These are phyloP conservation scores for Leccinum ochraceum DNA, from an alignment of 768 basidiomycete genomes.

Conservation along the genomic window DNA sequence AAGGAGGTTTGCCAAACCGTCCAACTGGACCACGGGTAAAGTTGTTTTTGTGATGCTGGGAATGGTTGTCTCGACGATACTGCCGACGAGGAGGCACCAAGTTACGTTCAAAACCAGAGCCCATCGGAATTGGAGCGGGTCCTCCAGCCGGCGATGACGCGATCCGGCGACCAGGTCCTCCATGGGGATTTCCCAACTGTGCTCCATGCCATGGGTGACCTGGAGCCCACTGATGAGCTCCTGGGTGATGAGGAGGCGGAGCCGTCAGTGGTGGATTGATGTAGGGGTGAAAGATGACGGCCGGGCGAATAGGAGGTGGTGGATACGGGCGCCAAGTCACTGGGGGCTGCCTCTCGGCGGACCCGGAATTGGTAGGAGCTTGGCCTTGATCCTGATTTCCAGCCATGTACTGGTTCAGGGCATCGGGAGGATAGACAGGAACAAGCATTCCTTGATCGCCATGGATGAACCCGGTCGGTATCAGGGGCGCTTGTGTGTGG, in stretches of 20 bases:
- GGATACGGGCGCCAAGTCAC: constrained; percentile 37
- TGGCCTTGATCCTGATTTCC: constrained; percentile 36
- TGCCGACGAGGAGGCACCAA: constrained; percentile 31
- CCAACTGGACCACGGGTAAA: constrained; percentile 21
- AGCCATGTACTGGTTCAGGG: constrained; percentile 68
- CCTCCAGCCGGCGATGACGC: constrained; percentile 19
- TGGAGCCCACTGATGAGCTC: constrained; percentile 29
- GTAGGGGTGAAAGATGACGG: constrained; percentile 33
- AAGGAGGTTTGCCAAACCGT: constrained; percentile 20
- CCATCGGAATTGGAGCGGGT: constrained; percentile 12
- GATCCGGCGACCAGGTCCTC: constrained; percentile 16
- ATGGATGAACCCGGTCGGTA: constrained; percentile 70
- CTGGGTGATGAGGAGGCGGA: constrained; percentile 20
- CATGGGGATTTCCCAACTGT: constrained; percentile 19
- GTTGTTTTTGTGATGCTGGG: constrained; percentile 29
- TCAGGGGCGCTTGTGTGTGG: constrained; percentile 52
- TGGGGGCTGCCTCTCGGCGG: constrained; percentile 32
- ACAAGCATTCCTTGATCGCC: constrained; percentile 73
- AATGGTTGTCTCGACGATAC: constrained; percentile 33
- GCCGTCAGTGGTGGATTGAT: constrained; percentile 25
- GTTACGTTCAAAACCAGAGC: constrained; percentile 25
- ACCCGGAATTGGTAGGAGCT: constrained; percentile 17
- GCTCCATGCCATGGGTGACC: constrained; percentile 27
- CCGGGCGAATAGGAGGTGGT: constrained; percentile 33
- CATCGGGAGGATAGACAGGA: constrained; percentile 70